Evolutionary conservation across 345 rosid genomes (phyloP), one percentile per base, ranked within the genome.

Genomic region (Populus davidiana): DNA sequence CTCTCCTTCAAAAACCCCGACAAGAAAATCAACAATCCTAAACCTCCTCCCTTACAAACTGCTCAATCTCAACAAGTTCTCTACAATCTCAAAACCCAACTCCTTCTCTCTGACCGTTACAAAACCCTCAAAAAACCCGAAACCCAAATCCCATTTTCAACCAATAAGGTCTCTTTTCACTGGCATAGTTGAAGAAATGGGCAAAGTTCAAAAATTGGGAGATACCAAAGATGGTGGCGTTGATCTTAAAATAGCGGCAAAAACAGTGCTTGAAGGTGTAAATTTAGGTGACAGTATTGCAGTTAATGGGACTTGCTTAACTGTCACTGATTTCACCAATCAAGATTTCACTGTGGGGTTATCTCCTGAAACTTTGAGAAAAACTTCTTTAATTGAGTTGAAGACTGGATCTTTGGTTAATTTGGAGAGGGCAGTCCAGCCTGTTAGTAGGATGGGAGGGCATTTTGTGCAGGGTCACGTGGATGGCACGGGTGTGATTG

Each of bases 401-500:
- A 79, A 83, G 83, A 71, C 84, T 21, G 98, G 98, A 33, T 91
- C 98, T 18, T 54, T 76, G 85, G 98, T 91, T 80, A 94, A 94
- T 69, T 81, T 94, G 86, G 98, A 93, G 90, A 85, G 98, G 75
- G 98, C 98, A 8, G 85, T 93, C 50, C 92, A 85, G 77, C 97
- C 98, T 5, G 81, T 85, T 23, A 88, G 88, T 56, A 79, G 95
- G 17, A 90, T 93, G 97, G 98, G 98, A 1, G 97, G 97, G 21
- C 97, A 94, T 82, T 91, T 93, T 75, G 97, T 91, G 82, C 97
- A 91, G 86, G 98, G 98, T 8, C 97, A 93, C 75, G 98, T 94
- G 77, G 98, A 94, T 73, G 97, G 97, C 8, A 91, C 95, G 14
- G 98, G 97, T 54, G 90, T 80, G 90, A 94, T 94, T 1, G 90